Conservation (phyloP, 2,329 filamentous ascomycete species). For the Lachnellula occidentalis region DNA sequence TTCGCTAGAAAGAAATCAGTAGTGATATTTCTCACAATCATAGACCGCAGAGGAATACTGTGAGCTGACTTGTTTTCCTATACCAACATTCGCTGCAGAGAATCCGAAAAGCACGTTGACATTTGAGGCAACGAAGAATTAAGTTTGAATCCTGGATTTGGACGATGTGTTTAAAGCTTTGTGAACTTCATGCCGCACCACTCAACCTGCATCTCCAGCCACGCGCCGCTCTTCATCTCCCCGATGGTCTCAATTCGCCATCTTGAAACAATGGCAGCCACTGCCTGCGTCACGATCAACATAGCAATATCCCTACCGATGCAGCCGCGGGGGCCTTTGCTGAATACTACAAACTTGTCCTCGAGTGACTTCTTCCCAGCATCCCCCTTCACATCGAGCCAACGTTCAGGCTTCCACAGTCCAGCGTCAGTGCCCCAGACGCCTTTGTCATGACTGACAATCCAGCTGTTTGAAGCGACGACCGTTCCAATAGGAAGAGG, state of each 20-base stretch:
- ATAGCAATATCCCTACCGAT: conserved; percentile 34
- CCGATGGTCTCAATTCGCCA: neutral
- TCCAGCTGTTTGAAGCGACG: conserved; percentile 3
- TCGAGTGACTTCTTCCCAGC: conserved; percentile 31
- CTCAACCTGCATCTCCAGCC: conserved; percentile 3
- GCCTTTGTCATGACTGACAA: conserved; percentile 2
- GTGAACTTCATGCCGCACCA: neutral
- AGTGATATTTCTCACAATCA: too few species aligned
- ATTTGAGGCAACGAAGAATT: too few species aligned
- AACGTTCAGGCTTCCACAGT: conserved; percentile 22
- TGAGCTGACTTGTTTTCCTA: too few species aligned
- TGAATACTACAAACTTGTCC: conserved; percentile 36
- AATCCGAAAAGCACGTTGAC: too few species aligned
- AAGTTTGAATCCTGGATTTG: too few species aligned
- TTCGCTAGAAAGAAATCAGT: too few species aligned
- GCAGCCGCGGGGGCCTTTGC: conserved; percentile 34
- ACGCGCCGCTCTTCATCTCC: neutral
- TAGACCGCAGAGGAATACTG: too few species aligned
- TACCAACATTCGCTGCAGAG: too few species aligned
- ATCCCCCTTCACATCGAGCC: conserved; percentile 30
- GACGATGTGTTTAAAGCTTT: neutral
- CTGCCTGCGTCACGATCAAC: conserved; percentile 2
- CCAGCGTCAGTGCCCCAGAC: conserved; percentile 4
- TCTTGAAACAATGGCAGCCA: neutral
- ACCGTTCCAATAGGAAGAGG: conserved; percentile 4